phyloP scores from a whole-genome alignment of 2,329 filamentous ascomycete genomes.

The Basipetospora chlamydospora region DNA sequence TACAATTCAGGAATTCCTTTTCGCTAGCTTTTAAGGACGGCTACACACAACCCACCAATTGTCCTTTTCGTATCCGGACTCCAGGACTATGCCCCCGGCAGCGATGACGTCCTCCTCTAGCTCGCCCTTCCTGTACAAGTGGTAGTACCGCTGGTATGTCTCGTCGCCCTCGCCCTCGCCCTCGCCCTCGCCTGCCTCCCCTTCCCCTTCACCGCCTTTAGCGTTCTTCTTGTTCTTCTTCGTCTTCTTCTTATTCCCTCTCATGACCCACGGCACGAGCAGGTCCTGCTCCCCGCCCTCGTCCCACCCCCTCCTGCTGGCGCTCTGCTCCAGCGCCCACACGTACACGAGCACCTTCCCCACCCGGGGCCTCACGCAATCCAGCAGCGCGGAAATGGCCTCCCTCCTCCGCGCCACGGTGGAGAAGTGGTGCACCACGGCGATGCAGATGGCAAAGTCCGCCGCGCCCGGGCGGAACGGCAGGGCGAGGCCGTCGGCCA shows the following conservation, averaged over 20 bases:
- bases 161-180: constrained; percentile 18
- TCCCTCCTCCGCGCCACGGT: constrained; percentile 58
- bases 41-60: constrained; percentile 84
- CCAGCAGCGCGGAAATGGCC: constrained; percentile 57
- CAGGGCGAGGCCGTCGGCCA: constrained; percentile 72
- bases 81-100: constrained; percentile 62
- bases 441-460: constrained; percentile 89
- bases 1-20: constrained; percentile 3
- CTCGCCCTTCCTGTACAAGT: constrained; percentile 78
- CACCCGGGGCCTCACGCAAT: constrained; percentile 36
- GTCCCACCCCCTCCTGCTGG: constrained; percentile 79
- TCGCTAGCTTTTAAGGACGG: neutral
- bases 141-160: constrained; percentile 84
- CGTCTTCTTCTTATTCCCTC: constrained; percentile 8
- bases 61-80: constrained; percentile 85
- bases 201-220: neutral
- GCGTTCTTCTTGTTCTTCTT: neutral
- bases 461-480: constrained; percentile 49
- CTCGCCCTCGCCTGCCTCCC: neutral
- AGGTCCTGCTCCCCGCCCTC: constrained; percentile 74
- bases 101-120: constrained; percentile 63
- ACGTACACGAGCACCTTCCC: constrained; percentile 75
- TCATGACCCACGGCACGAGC: constrained; percentile 87
- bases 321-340: constrained; percentile 88
- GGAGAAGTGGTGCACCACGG: constrained; percentile 86